Percentiles rank a stretch among this genome's conserved stretches.
These are phyloP conservation scores for Hypoxylon perforatum DNA, from an alignment of 495 filamentous ascomycete genomes.

Conservation along the genomic window DNA sequence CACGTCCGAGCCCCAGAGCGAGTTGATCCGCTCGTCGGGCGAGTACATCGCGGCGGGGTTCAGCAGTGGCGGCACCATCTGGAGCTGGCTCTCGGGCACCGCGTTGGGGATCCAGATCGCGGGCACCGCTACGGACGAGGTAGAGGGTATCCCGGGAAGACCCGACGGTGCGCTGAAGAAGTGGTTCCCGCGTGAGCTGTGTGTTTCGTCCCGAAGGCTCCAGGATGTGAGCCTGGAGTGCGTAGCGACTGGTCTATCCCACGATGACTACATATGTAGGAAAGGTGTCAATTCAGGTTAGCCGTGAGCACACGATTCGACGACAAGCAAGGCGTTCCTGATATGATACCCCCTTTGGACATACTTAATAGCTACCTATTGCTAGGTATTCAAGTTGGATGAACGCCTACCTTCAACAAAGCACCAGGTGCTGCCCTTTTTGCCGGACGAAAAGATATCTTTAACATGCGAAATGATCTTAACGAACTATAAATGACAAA, in stretches of 20 bases:
- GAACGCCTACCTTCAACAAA: too few relatives aligned
- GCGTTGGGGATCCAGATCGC: slow-evolving; percentile 55
- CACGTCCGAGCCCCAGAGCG: background rate
- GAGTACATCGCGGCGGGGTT: slow-evolving; percentile 63
- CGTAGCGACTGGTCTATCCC: slow-evolving; percentile 27
- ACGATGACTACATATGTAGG: too few relatives aligned
- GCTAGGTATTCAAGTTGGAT: too few relatives aligned
- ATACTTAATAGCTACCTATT: too few relatives aligned
- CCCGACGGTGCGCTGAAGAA: slow-evolving; percentile 11
- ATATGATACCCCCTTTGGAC: too few relatives aligned
- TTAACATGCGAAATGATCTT: too few relatives aligned
- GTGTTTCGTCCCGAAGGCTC: slow-evolving; percentile 39
- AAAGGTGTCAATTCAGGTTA: too few relatives aligned
- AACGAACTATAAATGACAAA: too few relatives aligned
- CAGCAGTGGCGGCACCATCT: slow-evolving; percentile 60
- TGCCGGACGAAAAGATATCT: too few relatives aligned
- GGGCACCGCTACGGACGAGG: slow-evolving; percentile 30
- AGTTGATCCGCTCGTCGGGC: background rate
- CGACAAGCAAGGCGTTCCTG: too few relatives aligned
- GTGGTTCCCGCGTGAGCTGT: slow-evolving; percentile 50
- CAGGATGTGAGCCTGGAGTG: slow-evolving; percentile 30
- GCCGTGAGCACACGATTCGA: too few relatives aligned
- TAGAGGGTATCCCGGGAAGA: background rate
- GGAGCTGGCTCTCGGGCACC: slow-evolving; percentile 57
- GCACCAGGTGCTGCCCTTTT: too few relatives aligned